Evolutionary conservation across 352 stramenopile species (phyloP), one percentile per base, ranked within the genome.

Genomic region (Globisporangium parvum): DNA sequence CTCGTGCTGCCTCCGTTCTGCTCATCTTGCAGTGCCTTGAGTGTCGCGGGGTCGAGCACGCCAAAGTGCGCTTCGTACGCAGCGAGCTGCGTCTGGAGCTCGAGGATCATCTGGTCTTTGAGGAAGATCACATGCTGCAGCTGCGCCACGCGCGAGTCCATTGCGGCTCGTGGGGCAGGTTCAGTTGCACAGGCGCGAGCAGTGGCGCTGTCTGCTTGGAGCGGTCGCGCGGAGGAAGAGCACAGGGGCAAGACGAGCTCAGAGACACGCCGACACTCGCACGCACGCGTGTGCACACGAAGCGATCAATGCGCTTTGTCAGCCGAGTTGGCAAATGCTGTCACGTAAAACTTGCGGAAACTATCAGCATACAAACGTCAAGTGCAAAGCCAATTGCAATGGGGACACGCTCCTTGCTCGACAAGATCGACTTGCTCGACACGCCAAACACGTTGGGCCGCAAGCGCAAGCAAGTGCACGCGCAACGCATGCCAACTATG

Each of bases 21-120:
- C 17, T 74, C 57, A 24, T 23, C 51, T 44, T 76, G 57, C 2
- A 77, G 42, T 24, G 73, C 28, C 20, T 52, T 57, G 17, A 84
- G 48, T 40, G 77, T 28, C 6, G 59, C 62, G 8, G 60, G 49
- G 42, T 82, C 68, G 6, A 92, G 58, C 33, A 67, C 57, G 31
- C 82, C 82, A 47, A 78, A 87, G 14, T 67, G 74, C 41, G 65
- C 52, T 44, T 63, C 55, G 59, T 92, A 92, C 46, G 72, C 80
- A 39, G 77, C 64, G 54, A 92, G 62, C 59, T 82, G 77, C 49
- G 65, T 82, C 70, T 88, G 77, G 17, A 92, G 67, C 55, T 82
- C 71, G 24, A 92, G 62, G 59, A 92, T 90, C 77, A 90, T 88
- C 57, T 87, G 63, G 60, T 92, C 82, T 60, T 92, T 92, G 66